phyloP scores from a whole-genome alignment of 225 moss, liverwort and hornwort genomes.

The Straminergon stramineum region DNA sequence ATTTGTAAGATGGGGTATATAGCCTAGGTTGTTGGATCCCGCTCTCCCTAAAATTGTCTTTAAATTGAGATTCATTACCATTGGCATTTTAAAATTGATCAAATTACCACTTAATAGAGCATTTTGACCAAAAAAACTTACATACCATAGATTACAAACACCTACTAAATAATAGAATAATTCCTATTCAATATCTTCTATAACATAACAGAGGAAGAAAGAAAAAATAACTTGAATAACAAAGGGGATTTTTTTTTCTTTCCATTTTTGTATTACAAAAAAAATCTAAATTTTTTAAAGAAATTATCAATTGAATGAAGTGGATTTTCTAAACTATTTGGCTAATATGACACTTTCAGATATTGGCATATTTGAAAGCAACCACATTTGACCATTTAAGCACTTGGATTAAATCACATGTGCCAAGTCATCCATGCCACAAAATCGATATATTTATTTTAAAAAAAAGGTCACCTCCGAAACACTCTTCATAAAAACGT shows the following conservation, averaged over 20 bases:
- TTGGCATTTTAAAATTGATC: neutral
- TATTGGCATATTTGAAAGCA: neutral
- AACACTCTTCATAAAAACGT: neutral
- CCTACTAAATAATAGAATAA: neutral
- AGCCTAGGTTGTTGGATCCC: fast-evolving
- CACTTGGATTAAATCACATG: neutral
- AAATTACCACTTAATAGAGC: fast-evolving
- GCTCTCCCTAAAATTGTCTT: fast-evolving
- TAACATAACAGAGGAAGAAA: too few species aligned
- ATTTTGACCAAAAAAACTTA: neutral
- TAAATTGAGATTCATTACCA: fast-evolving
- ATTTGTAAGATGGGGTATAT: neutral
- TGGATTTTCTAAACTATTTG: neutral
- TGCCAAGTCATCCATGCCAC: neutral
- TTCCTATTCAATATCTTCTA: neutral
- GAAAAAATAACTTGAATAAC: neutral
- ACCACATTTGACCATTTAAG: neutral
- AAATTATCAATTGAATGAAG: neutral
- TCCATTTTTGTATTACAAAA: neutral
- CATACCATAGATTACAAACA: neutral
- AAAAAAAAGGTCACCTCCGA: too few species aligned
- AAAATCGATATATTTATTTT: neutral
- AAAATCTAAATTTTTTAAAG: neutral
- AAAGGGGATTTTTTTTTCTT: neutral
- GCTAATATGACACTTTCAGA: neutral